Percentiles rank a stretch among this genome's conserved stretches.
phyloP scores from a whole-genome alignment of 192 early-diverging fungal species.

The Backusella tuberculispora region DNA sequence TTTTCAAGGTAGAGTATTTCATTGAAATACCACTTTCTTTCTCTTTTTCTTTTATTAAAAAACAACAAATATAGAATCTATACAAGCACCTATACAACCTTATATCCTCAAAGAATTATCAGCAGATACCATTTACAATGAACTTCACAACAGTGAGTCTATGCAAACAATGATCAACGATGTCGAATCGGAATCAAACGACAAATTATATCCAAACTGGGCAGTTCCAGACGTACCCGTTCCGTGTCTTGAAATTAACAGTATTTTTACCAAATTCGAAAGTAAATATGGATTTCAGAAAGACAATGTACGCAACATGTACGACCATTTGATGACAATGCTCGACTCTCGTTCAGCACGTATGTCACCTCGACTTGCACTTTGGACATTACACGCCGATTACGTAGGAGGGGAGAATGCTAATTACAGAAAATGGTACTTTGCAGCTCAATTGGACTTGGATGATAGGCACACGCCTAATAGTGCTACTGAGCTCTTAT shows the following conservation, averaged over 20 bases:
- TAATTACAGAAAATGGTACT: constrained; percentile 73
- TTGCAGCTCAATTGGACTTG: constrained; percentile 65
- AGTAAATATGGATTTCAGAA: constrained; percentile 66
- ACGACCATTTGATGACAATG: constrained; percentile 67
- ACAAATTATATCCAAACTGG: constrained; percentile 28
- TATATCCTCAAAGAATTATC: background rate
- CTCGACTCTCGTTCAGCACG: constrained; percentile 68
- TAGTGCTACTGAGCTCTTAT: constrained; percentile 22
- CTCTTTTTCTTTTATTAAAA: background rate
- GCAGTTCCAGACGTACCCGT: constrained; percentile 15
- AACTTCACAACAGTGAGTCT: constrained; percentile 3
- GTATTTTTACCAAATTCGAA: constrained; percentile 58
- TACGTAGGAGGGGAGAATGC: constrained; percentile 70
- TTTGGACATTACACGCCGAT: constrained; percentile 66
- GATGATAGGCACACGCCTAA: constrained; percentile 33
- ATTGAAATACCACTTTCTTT: background rate
- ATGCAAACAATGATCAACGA: constrained; percentile 1
- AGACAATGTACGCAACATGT: constrained; percentile 68
- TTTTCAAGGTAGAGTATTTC: background rate
- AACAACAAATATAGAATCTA: constrained; percentile 2
- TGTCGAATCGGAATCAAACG: background rate
- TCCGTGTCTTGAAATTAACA: constrained; percentile 45
- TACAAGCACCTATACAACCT: background rate
- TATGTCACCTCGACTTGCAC: constrained; percentile 64
- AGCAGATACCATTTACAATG: constrained; percentile 6